Percentiles rank a stretch among this genome's conserved stretches.
phyloP scores from a whole-genome alignment of 805 yeast genomes.

The Ogataea kodamae region DNA sequence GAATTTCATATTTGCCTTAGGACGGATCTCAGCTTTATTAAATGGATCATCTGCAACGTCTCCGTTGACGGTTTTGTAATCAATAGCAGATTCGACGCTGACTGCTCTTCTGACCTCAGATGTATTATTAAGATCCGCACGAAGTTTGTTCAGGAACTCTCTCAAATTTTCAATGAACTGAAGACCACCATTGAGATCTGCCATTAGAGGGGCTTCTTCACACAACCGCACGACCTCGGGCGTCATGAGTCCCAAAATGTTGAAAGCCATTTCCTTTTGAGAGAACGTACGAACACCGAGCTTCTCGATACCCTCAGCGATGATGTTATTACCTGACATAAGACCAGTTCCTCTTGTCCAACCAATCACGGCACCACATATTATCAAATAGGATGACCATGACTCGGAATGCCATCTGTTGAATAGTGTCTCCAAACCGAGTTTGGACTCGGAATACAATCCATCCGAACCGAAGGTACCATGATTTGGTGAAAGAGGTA shows the following conservation, averaged over 20 bases:
- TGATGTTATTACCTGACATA: slow-evolving; percentile 94
- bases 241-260: slow-evolving; percentile 88
- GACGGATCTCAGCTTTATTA: slow-evolving; percentile 72
- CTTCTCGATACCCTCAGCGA: slow-evolving; percentile 96
- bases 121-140: slow-evolving; percentile 72
- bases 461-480: slow-evolving; percentile 99
- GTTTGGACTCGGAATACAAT: slow-evolving; percentile 94
- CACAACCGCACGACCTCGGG: slow-evolving; percentile 82
- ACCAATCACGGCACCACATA: slow-evolving; percentile 98
- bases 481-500: slow-evolving; percentile 98
- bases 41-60: slow-evolving; percentile 83
- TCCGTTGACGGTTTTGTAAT: slow-evolving; percentile 82
- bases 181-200: slow-evolving; percentile 98
- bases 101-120: slow-evolving; percentile 95
- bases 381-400: slow-evolving; percentile 90
- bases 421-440: slow-evolving; percentile 91
- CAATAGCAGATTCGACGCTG: slow-evolving; percentile 87
- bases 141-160: slow-evolving; percentile 75
- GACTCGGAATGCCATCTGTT: slow-evolving; percentile 99
- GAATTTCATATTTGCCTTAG: slow-evolving; percentile 92
- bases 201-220: slow-evolving; percentile 93
- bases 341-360: slow-evolving; percentile 99
- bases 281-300: slow-evolving; percentile 97
- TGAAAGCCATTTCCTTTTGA: slow-evolving; percentile 99
- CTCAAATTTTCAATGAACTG: slow-evolving; percentile 90